Percentiles rank a stretch among this genome's conserved stretches.
These are phyloP conservation scores for Ambrosia trifida DNA, from an alignment of 129 eudicot genomes.

Conservation along the genomic window DNA sequence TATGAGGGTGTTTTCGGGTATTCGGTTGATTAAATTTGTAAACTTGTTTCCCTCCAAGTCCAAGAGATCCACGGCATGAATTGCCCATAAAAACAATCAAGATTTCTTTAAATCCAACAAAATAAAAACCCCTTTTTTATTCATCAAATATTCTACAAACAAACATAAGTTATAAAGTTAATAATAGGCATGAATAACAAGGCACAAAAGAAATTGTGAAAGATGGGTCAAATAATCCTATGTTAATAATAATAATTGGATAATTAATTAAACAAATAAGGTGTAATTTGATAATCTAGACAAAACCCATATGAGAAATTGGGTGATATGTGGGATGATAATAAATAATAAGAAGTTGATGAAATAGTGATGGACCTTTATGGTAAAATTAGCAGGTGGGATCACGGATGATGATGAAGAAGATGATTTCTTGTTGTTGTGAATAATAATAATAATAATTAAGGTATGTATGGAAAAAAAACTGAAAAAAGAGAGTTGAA, in stretches of 20 bases:
- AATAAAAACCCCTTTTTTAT: too few relatives aligned
- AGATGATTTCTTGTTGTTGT: constrained; percentile 4
- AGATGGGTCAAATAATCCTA: constrained; percentile 12
- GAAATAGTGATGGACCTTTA: constrained; percentile 8
- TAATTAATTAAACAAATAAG: constrained; percentile 8
- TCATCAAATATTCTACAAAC: constrained; percentile 30
- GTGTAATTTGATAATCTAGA: constrained; percentile 6
- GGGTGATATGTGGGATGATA: constrained; percentile 9
- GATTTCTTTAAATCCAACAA: constrained; percentile 3
- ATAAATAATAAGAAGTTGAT: neutral
- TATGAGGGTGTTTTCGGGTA: constrained; percentile 22
- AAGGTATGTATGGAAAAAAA: too few relatives aligned
- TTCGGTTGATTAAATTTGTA: constrained; percentile 22
- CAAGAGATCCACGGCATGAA: constrained; percentile 88
- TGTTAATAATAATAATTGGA: neutral
- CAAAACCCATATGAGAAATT: constrained; percentile 20
- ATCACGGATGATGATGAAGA: constrained; percentile 1
- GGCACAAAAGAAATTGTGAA: neutral
- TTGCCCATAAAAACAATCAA: constrained; percentile 85
- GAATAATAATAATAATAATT: too few relatives aligned
- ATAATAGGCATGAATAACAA: neutral
- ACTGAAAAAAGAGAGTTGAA: neutral
- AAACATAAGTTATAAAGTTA: constrained; percentile 8
- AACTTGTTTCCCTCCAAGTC: constrained; percentile 53
- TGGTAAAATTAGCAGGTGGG: neutral